These are phyloP conservation scores for Triticum timopheevii DNA, from an alignment of 176 grass and related monocot species.

Conservation along the genomic window DNA sequence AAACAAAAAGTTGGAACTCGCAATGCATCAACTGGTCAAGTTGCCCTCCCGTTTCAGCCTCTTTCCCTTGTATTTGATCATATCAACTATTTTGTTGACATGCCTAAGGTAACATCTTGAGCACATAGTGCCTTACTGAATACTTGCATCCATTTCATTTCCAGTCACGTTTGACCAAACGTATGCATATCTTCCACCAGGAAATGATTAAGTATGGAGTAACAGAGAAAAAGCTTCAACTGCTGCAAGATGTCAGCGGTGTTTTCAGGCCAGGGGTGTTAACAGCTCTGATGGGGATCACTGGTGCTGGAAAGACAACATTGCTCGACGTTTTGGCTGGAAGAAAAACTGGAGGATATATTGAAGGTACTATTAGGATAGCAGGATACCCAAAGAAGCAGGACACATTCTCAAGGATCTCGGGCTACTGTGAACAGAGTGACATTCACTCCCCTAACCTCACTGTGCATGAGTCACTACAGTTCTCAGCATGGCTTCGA, in stretches of 20 bases:
- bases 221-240: slow-evolving; percentile 78
- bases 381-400: slow-evolving; percentile 84
- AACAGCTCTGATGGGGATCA: slow-evolving; percentile 95
- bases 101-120: slow-evolving; percentile 75
- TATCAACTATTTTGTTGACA: slow-evolving; percentile 85
- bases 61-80: slow-evolving; percentile 83
- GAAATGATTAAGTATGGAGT: slow-evolving; percentile 71
- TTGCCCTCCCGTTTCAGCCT: slow-evolving; percentile 68
- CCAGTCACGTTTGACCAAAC: slow-evolving; percentile 23
- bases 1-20: slow-evolving; percentile 28
- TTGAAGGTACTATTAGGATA: slow-evolving; percentile 76
- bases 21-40: slow-evolving; percentile 38
- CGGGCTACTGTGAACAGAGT: slow-evolving; percentile 93
- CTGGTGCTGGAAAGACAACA: slow-evolving; percentile 97
- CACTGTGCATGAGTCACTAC: slow-evolving; percentile 77
- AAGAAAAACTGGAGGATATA: slow-evolving; percentile 89
- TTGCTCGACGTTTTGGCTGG: slow-evolving; percentile 88
- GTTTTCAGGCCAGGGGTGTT: slow-evolving; percentile 79
- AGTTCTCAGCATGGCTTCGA: slow-evolving; percentile 89
- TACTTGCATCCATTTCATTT: slow-evolving; percentile 31
- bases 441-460: slow-evolving; percentile 87
- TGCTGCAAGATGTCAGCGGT: slow-evolving; percentile 77
- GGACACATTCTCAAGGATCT: slow-evolving; percentile 84
- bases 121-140: background rate
- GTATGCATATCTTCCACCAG: slow-evolving; percentile 45